Conservation (phyloP, 345 rosid genomes). For the Eucalyptus rudis region DNA sequence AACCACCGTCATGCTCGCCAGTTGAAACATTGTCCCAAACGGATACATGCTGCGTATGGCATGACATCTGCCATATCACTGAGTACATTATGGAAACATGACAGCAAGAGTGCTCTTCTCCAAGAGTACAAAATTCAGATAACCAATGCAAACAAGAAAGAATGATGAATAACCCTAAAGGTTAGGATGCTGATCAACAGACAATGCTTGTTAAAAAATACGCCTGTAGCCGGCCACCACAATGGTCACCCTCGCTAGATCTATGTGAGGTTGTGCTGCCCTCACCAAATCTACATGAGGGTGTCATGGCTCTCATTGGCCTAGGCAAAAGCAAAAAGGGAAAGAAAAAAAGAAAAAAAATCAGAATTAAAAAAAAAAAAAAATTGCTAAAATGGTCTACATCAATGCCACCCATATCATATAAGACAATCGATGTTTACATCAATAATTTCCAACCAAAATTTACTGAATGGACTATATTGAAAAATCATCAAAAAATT, state of each 20-base stretch:
- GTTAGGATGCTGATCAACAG: neutral
- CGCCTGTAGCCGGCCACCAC: fast-evolving
- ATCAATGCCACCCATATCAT: fast-evolving
- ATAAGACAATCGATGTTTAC: fast-evolving
- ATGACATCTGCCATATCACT: neutral
- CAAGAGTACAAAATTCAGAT: neutral
- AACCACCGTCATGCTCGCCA: neutral
- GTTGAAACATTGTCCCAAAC: neutral
- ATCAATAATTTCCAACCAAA: no score
- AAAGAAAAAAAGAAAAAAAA: fast-evolving
- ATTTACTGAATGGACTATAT: fast-evolving
- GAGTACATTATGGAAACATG: neutral
- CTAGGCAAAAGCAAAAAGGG: neutral
- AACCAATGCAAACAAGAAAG: neutral
- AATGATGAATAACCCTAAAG: neutral
- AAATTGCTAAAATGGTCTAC: no score
- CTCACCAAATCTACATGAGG: neutral
- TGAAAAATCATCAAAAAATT: neutral
- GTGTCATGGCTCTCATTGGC: fast-evolving
- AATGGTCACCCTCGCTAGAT: neutral
- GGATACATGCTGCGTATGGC: neutral
- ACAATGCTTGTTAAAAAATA: neutral
- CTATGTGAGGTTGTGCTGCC: no score
- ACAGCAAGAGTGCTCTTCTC: neutral
- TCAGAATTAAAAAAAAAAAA: fast-evolving